phyloP scores from a whole-genome alignment of 2,329 filamentous ascomycete species.

The Trichoderma citrinoviride region DNA sequence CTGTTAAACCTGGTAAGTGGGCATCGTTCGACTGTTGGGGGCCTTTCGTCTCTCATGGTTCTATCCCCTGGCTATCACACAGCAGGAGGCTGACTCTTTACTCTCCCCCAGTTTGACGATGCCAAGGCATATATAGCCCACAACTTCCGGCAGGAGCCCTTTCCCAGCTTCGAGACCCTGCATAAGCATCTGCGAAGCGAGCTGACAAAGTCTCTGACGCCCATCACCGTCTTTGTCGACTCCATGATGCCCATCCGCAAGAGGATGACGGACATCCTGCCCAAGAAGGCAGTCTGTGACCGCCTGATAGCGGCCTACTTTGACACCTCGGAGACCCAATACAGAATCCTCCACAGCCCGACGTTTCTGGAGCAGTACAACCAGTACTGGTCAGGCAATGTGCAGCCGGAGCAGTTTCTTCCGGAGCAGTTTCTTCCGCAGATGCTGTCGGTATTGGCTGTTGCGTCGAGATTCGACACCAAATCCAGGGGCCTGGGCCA shows the following conservation, averaged over 20 bases:
- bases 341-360: slow-evolving; percentile 52
- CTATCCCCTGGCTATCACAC: slow-evolving; percentile 16
- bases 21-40: no score
- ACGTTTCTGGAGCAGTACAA: slow-evolving; percentile 52
- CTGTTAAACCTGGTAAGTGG: slow-evolving; percentile 51
- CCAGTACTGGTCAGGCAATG: slow-evolving; percentile 49
- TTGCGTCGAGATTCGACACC: slow-evolving; percentile 53
- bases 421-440: slow-evolving; percentile 57
- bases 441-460: slow-evolving; percentile 51
- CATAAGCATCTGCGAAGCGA: slow-evolving; percentile 49
- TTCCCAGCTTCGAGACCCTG: slow-evolving; percentile 46
- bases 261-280: slow-evolving; percentile 57
- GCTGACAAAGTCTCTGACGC: slow-evolving; percentile 46
- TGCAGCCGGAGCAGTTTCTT: slow-evolving; percentile 50
- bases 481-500: slow-evolving; percentile 50
- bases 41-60: not conserved
- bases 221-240: slow-evolving; percentile 56
- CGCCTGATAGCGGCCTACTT: slow-evolving; percentile 50
- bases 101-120: slow-evolving; percentile 47
- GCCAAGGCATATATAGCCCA: slow-evolving; percentile 48
- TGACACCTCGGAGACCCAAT: slow-evolving; percentile 51
- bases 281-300: slow-evolving; percentile 51
- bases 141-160: slow-evolving; percentile 42
- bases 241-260: slow-evolving; percentile 58
- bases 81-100: not conserved